Base-by-base conservation (phyloP, 441 rosid genomes). In the Breynia disticha region DNA sequence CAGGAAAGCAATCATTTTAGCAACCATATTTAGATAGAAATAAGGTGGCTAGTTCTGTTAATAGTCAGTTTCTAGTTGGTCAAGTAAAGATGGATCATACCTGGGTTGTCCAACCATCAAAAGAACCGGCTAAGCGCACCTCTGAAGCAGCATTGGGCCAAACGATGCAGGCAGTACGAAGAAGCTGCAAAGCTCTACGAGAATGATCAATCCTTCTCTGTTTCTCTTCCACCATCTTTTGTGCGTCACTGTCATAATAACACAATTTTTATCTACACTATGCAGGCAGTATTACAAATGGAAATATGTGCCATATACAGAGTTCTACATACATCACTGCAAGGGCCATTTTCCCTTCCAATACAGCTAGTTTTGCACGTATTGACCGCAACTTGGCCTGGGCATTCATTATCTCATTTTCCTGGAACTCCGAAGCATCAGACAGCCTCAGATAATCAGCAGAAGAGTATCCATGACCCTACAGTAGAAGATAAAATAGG, bases 321-420 rank as follows among this genome's bases (percentile, higher is more conserved):
- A 53, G 48, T 14, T 38, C 20, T 3, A 9, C 81, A 52, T 71
- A 90, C 97, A 67, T 72, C 64, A 80, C 69, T 28, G 95, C 75
- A 68, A 82, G 65, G 49, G 94, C 75, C 90, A 85, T 87, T 72
- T 85, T 87, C 63, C 96, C 95, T 73, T 90, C 96, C 50, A 83
- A 70, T 39, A 85, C 82, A 0, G 81, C 87, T 67, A 87, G 53
- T 68, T 82, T 87, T 19, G 96, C 95, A 49, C 80, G 82, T 60
- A 72, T 69, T 43, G 98, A 81, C 52, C 90, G 80, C 62, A 87
- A 59, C 64, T 71, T 78, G 69, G 71, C 72, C 60, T 67, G 79
- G 54, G 90, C 84, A 66, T 66, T 59, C 58, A 80, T 77, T 66
- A 90, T 79, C 70, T 83, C 88, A 59, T 72, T 83, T 71, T 87